Percentiles rank a stretch among this genome's conserved stretches.
phyloP scores from a whole-genome alignment of 1,284 basidiomycete genomes.

The Sparassis latifolia region DNA sequence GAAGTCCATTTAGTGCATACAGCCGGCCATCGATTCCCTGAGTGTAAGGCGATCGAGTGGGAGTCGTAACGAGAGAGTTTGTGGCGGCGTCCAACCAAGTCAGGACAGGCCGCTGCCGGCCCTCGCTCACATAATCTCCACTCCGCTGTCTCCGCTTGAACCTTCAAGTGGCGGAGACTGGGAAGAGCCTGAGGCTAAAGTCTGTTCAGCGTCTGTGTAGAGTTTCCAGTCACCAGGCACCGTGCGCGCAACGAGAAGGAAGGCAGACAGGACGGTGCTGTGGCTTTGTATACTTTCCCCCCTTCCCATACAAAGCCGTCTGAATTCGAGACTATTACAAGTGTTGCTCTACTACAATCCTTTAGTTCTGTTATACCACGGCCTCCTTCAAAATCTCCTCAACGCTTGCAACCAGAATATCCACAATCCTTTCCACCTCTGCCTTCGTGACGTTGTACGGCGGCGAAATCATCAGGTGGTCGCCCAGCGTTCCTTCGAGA shows the following conservation, averaged over 20 bases:
- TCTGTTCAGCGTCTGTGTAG: too few relatives aligned
- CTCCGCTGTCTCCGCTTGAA: too few relatives aligned
- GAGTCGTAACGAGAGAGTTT: conserved; percentile 4
- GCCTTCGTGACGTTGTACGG: conserved; percentile 67
- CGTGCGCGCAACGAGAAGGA: too few relatives aligned
- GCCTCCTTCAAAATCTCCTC: conserved; percentile 47
- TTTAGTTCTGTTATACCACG: not conserved
- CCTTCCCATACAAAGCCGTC: too few relatives aligned
- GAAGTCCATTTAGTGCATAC: conserved; percentile 83
- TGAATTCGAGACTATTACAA: too few relatives aligned
- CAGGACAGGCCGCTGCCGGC: not conserved
- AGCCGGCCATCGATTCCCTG: conserved; percentile 71
- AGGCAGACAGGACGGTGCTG: too few relatives aligned
- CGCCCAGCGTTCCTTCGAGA: conserved; percentile 63
- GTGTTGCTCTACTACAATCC: not conserved
- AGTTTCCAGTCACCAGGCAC: too few relatives aligned
- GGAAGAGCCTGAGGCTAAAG: too few relatives aligned
- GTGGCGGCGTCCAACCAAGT: conserved; percentile 9
- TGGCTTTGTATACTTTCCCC: too few relatives aligned
- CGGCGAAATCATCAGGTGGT: conserved; percentile 64
- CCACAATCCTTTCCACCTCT: conserved; percentile 61
- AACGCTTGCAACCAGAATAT: conserved; percentile 53
- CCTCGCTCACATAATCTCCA: too few relatives aligned
- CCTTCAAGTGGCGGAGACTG: too few relatives aligned
- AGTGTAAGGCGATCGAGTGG: conserved; percentile 21